These are phyloP conservation scores for Picea glauca DNA, from an alignment of 75 land plant genomes.

Conservation along the genomic window DNA sequence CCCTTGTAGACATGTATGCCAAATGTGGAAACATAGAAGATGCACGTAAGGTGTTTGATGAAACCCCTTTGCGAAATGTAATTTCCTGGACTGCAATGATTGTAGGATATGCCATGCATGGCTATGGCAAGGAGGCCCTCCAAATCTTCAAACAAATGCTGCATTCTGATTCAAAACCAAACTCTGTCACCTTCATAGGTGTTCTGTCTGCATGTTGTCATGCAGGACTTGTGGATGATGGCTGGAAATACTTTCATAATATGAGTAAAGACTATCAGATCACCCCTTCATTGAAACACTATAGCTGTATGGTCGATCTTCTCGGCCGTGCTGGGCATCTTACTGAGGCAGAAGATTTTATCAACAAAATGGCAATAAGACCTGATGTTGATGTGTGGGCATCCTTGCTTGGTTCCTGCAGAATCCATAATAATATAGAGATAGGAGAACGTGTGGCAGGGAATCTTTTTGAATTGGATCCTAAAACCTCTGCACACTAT, in stretches of 20 bases:
- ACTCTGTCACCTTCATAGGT: not conserved
- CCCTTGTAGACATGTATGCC: conserved; percentile 12
- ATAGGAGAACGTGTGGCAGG: conserved; percentile 14
- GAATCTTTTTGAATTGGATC: conserved; percentile 7
- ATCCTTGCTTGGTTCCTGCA: conserved; percentile 18
- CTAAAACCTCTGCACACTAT: conserved; percentile 2
- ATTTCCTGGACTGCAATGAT: conserved; percentile 12
- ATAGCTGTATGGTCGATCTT: conserved; percentile 17
- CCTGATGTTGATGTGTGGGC: conserved; percentile 14
- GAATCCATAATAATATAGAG: conserved; percentile 9
- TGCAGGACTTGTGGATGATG: conserved; percentile 11
- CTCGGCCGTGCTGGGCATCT: conserved; percentile 20
- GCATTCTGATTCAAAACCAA: conserved; percentile 1
- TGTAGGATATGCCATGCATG: conserved; percentile 12
- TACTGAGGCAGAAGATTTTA: conserved; percentile 9
- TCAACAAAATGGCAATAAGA: conserved; percentile 14
- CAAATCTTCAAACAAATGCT: not conserved
- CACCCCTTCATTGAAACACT: conserved; percentile 7
- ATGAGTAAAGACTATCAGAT: conserved; percentile 8
- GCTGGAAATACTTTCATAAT: conserved; percentile 2
- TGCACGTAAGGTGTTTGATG: conserved; percentile 7
- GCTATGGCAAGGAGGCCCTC: not conserved
- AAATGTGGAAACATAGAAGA: conserved; percentile 10
- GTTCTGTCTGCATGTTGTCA: conserved; percentile 16
- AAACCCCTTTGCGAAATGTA: not conserved